Evolutionary conservation across 2,329 filamentous ascomycete species (phyloP), one percentile per base, ranked within the genome.

Genomic region (Colletotrichum theobromicola): DNA sequence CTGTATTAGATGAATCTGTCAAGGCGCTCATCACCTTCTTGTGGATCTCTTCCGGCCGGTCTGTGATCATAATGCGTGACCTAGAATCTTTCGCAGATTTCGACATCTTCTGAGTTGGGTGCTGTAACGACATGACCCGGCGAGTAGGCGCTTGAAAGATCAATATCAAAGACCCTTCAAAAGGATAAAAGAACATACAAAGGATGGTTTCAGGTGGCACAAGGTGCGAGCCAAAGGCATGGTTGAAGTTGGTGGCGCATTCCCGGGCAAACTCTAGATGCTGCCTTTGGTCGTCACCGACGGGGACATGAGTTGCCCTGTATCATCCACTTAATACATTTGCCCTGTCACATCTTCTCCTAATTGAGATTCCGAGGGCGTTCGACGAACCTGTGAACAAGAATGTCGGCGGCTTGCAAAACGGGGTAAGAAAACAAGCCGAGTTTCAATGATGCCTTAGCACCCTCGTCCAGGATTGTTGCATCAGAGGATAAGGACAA

Each of bases 361-460:
- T 50, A 6, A 6, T 2, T 21, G n/a, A 12, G n/a, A 13, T 50
- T 12, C 21, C 13, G 42, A 50, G 42, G 24, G n/a, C n/a, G 13
- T 50, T n/a, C 24, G 13, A 67, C 76, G 53, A 83, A 94, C 91
- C 93, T 88, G 81, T 98, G 96, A 9, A 98, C 90, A 46, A 98
- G 89, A 62, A 99, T 94, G 84, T 99, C 97, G 57, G 97, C 97
- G 24, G 97, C 96, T 84, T 98, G 96, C 2, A 99, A 90, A 46
- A 99, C 95, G 2, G 97, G 97, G 82, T 99, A 99, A 9, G 96
- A 97, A 82, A 98, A 98, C 5, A 99, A 88, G 18, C 97, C 96
- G 6, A 98, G 90, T 83, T 97, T 97, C 75, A 98, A 88, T 7
- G 81, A 78, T 55, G 90, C 87, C 77, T 91, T 92, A 8, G 88